Percentiles rank a stretch among this genome's conserved stretches.
These are phyloP conservation scores for Tolypocladium endophyticum DNA, from an alignment of 2,329 filamentous ascomycete genomes.

Conservation along the genomic window DNA sequence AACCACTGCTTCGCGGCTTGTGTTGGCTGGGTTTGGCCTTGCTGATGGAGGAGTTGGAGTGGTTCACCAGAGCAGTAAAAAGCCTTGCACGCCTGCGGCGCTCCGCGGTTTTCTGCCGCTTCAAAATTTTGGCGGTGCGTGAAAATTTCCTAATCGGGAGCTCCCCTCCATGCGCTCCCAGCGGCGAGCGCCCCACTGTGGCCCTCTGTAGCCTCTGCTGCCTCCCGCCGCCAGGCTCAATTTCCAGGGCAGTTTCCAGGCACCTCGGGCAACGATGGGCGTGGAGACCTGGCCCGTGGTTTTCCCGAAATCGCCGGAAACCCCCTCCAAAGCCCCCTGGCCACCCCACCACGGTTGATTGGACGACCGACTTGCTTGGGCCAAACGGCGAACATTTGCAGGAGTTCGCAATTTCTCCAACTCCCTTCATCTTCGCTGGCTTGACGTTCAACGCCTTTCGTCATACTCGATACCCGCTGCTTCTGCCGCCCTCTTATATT, in stretches of 20 bases:
- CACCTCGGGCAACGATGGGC: background rate
- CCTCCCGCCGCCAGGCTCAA: background rate
- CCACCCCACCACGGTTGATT: conserved; percentile 26
- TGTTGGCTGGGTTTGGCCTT: background rate
- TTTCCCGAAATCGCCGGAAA: conserved; percentile 8
- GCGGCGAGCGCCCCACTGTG: background rate
- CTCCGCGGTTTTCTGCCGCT: conserved; percentile 11
- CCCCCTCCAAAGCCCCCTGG: background rate
- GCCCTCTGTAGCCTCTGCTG: background rate
- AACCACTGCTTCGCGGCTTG: background rate
- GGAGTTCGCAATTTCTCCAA: conserved; percentile 4
- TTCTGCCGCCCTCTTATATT: background rate
- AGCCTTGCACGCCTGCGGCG: background rate
- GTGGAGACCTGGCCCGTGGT: conserved; percentile 4
- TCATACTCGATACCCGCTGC: conserved; percentile 1
- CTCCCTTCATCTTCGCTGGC: conserved; percentile 6
- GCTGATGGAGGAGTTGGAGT: background rate
- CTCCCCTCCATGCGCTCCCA: background rate
- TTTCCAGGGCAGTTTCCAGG: background rate
- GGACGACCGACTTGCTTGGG: conserved; percentile 16
- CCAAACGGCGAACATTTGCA: background rate
- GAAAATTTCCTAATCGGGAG: background rate
- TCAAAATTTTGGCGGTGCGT: conserved; percentile 14
- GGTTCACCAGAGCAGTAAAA: conserved; percentile 2
- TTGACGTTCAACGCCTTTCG: conserved; percentile 1